These are phyloP conservation scores for Monosporascus cannonballus DNA, from an alignment of 2,329 filamentous ascomycete genomes.

Conservation along the genomic window DNA sequence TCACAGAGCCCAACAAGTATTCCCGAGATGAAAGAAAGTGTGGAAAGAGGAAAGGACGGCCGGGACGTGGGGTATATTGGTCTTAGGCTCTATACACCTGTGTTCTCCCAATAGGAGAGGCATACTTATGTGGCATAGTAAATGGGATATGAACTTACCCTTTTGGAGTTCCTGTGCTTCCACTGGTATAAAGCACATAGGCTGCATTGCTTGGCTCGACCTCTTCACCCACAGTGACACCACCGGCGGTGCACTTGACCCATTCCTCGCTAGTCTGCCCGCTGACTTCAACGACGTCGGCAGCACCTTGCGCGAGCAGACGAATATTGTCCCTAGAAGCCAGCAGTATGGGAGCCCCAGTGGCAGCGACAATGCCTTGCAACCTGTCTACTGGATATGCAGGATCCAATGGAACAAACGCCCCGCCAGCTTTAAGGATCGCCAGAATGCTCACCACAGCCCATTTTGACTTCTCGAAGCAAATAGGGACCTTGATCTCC, in stretches of 20 bases:
- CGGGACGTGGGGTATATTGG: too few relatives aligned
- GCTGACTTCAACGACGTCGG: background rate
- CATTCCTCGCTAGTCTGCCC: background rate
- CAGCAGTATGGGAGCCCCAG: background rate
- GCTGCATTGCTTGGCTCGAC: conserved; percentile 5
- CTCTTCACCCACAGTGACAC: background rate
- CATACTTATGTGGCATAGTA: conserved; percentile 4
- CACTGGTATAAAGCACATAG: conserved; percentile 42
- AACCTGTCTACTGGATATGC: conserved; percentile 14
- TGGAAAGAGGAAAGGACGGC: too few relatives aligned
- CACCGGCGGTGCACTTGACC: background rate
- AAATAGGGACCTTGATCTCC: conserved; percentile 12
- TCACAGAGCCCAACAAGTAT: too few relatives aligned
- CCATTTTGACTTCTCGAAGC: conserved; percentile 15
- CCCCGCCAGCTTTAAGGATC: conserved; percentile 22
- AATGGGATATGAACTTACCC: conserved; percentile 30
- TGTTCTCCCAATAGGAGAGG: too few relatives aligned
- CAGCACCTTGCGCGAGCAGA: background rate
- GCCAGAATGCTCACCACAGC: conserved; percentile 17
- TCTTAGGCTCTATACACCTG: too few relatives aligned
- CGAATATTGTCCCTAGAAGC: background rate
- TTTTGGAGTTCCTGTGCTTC: conserved; percentile 42
- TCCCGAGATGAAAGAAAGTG: too few relatives aligned
- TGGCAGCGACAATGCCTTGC: conserved; percentile 1
- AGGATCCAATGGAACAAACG: conserved; percentile 22